Base-by-base conservation (phyloP, 1,284 basidiomycete genomes). In the Takashimella koratensis region DNA sequence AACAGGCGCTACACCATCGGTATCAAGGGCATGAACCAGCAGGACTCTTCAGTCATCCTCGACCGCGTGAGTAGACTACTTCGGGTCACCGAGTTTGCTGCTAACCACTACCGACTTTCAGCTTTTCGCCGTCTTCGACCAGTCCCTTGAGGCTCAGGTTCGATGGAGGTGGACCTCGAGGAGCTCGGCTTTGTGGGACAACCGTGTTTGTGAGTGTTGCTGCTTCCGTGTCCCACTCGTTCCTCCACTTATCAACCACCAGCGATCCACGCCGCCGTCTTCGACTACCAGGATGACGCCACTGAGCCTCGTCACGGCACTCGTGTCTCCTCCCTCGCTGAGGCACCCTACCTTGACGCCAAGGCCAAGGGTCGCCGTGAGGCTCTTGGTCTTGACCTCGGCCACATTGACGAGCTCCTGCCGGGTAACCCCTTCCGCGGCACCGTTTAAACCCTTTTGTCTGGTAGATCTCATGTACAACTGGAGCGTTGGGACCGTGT, bases 1-100 rank as follows among this genome's bases (percentile, higher is more conserved):
- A 87, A 87, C 67, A 83, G 50, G 10, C 16, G 56, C 20, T 56
- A 52, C 45, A 61, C 61, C 1, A 42, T 60, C 36, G 54, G 61
- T 22, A 63, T 63, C 27, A 52, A 59, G 43, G 62, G 57, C 2
- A 47, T 61, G n/a, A 56, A 64, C 40, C 43, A 61, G 25, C 50
- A 46, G 23, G 59, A 64, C 45, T 43, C 51, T 45, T 47, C 55
- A 16, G 50, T 54, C 19, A 23, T 45, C 21, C 12, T 12, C 45
- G 26, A 11, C 26, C 26, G 12, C 11, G n/a, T n/a, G n/a, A n/a
- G n/a, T n/a, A n/a, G n/a, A n/a, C n/a, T n/a, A n/a, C 45, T 23
- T 16, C 24, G 20, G 45, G 12, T 12, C 10, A 12, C 44, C 39
- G 20, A 8, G 8, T 22, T 50, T 12, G 16, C 21, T 12, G 26